Percentiles rank a stretch among this genome's conserved stretches.
phyloP scores from a whole-genome alignment of 2,329 filamentous ascomycete species.

The Colletotrichum truncatum region DNA sequence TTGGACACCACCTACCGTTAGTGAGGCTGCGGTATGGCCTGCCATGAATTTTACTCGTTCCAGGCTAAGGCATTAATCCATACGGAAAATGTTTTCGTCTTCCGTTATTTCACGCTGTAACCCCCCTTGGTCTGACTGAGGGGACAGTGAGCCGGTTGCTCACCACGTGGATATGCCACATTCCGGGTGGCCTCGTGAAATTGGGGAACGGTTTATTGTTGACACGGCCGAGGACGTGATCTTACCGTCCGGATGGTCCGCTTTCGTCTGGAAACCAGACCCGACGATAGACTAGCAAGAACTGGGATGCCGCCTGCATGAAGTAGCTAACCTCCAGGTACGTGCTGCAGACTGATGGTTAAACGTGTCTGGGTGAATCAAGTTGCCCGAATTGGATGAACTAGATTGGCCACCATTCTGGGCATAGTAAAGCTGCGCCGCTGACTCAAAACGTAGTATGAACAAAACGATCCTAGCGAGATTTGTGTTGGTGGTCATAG shows the following conservation, averaged over 20 bases:
- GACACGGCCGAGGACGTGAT: not conserved
- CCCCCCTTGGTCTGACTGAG: not conserved
- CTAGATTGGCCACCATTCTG: not conserved
- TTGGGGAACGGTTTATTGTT: not conserved
- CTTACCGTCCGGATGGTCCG: not conserved
- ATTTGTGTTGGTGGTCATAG: not conserved
- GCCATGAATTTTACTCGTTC: not conserved
- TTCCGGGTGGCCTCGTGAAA: not conserved
- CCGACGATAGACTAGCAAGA: not conserved
- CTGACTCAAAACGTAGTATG: not conserved
- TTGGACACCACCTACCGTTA: no score
- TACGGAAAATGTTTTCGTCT: no score
- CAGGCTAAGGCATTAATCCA: no score
- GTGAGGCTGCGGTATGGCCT: no score
- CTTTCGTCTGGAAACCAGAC: not conserved
- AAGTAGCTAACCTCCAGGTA: not conserved
- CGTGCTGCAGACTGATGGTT: not conserved
- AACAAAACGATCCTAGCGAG: not conserved
- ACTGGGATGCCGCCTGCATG: not conserved
- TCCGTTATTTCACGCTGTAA: not conserved
- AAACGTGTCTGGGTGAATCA: not conserved
- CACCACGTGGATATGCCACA: conserved; percentile 14
- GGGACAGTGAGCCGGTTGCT: not conserved
- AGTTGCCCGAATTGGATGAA: not conserved
- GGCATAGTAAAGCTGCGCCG: conserved; percentile 4